Percentiles rank a stretch among this genome's conserved stretches.
These are phyloP conservation scores for Phytophthora fragariae DNA, from an alignment of 352 stramenopile species.

Conservation along the genomic window DNA sequence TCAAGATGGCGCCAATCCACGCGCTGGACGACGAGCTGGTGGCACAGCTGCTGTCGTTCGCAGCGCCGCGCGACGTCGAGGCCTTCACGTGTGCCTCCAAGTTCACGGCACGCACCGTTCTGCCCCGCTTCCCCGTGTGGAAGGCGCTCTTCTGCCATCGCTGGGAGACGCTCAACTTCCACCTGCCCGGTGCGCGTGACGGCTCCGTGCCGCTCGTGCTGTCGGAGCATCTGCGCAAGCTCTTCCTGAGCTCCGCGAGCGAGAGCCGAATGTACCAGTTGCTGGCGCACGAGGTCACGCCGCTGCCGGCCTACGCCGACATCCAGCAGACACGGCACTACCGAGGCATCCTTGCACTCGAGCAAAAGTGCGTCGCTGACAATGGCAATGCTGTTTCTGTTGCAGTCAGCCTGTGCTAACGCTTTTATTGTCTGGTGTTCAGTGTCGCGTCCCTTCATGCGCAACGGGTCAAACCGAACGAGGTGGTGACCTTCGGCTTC, in stretches of 20 bases:
- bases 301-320: constrained; percentile 42
- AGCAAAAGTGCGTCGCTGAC: constrained; percentile 35
- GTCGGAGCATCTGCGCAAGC: constrained; percentile 24
- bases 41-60: constrained; percentile 37
- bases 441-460: constrained; percentile 39
- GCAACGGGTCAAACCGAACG: constrained; percentile 17
- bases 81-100: constrained; percentile 45
- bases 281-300: constrained; percentile 39
- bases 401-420: background rate
- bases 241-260: constrained; percentile 32
- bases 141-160: constrained; percentile 41
- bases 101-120: constrained; percentile 33
- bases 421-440: constrained; percentile 14
- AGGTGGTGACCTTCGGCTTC: constrained; percentile 40
- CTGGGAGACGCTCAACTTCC: constrained; percentile 49
- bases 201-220: constrained; percentile 27
- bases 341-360: constrained; percentile 33
- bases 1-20: constrained; percentile 39
- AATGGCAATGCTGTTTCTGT: background rate
- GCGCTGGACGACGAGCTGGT: constrained; percentile 43
- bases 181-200: constrained; percentile 20
- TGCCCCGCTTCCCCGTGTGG: constrained; percentile 47
- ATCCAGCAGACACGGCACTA: constrained; percentile 42
- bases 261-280: constrained; percentile 48
- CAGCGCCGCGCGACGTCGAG: constrained; percentile 42